A percentile compares a stretch with the other conserved stretches of the same genome.
These are phyloP conservation scores for Zoysia matrella DNA, from an alignment of 202 grass and related monocot species.

Conservation along the genomic window DNA sequence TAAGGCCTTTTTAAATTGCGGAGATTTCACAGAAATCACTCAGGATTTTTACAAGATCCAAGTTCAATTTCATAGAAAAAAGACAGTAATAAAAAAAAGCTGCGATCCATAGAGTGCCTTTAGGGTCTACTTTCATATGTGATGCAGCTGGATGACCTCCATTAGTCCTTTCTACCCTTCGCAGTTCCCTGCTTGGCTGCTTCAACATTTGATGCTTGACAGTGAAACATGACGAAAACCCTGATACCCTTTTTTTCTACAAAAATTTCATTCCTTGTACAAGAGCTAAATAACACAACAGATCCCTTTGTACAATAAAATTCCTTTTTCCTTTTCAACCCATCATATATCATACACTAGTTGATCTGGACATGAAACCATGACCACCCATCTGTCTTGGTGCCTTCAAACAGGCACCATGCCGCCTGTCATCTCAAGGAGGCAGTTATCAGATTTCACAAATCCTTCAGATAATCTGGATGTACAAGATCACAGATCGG, in stretches of 20 bases:
- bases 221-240: slow-evolving; percentile 19
- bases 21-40: neutral
- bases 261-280: slow-evolving; percentile 63
- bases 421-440: neutral
- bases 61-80: no score
- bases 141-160: neutral
- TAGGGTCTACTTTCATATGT: neutral
- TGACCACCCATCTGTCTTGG: slow-evolving; percentile 21
- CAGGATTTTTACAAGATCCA: neutral
- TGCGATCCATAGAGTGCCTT: neutral
- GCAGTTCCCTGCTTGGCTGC: neutral
- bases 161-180: neutral
- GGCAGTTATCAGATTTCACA: slow-evolving; percentile 14
- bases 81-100: neutral
- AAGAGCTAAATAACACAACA: slow-evolving; percentile 55
- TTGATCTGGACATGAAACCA: slow-evolving; percentile 31
- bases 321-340: slow-evolving; percentile 27
- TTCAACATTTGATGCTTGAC: neutral
- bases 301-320: slow-evolving; percentile 58
- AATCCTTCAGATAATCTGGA: slow-evolving; percentile 19
- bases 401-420: slow-evolving; percentile 18
- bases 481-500: slow-evolving; percentile 33
- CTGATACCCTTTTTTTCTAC: neutral
- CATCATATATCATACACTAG: slow-evolving; percentile 52
- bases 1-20: neutral